Percentiles rank a stretch among this genome's conserved stretches.
Conservation (phyloP, 2,329 filamentous ascomycete genomes). For the Aspergillus sp. region DNA sequence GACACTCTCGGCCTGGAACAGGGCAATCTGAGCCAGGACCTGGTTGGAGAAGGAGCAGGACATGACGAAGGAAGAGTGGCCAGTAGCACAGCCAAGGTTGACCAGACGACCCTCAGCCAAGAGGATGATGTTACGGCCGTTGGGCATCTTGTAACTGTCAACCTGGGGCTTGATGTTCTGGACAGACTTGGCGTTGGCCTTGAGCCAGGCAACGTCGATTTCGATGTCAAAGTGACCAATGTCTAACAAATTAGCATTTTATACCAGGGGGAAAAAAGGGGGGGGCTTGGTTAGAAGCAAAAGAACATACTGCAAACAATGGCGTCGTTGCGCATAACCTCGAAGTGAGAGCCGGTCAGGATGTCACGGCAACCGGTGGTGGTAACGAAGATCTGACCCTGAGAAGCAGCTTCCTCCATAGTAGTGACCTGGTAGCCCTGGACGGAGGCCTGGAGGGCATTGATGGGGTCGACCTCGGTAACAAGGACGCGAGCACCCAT, state of each 20-base stretch:
- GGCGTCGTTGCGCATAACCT: conserved; percentile 91
- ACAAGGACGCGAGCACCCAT: conserved; percentile 96
- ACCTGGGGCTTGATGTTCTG: conserved; percentile 99
- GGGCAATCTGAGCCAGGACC: conserved; percentile 97
- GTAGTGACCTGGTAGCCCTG: conserved; percentile 93
- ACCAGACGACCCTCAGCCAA: conserved; percentile 97
- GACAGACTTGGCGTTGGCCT: conserved; percentile 86
- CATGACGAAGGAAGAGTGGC: conserved; percentile 99
- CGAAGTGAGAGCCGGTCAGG: conserved; percentile 82
- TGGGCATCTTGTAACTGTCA: conserved; percentile 92
- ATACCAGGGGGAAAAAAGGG: too few relatives aligned
- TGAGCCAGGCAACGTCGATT: conserved; percentile 99
- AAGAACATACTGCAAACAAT: conserved; percentile 81
- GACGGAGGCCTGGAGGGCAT: conserved; percentile 96
- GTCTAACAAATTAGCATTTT: conserved; percentile 44
- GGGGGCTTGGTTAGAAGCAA: neutral
- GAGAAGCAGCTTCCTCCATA: conserved; percentile 88
- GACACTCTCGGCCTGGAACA: conserved; percentile 86
- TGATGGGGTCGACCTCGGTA: conserved; percentile 98
- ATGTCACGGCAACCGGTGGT: conserved; percentile 99
- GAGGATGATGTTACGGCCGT: conserved; percentile 93
- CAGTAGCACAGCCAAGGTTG: conserved; percentile 98
- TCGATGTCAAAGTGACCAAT: conserved; percentile 99
- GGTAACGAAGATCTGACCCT: conserved; percentile 97
- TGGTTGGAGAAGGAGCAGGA: conserved; percentile 99